Percentiles rank a stretch among this genome's conserved stretches.
Evolutionary conservation across 441 rosid species (phyloP).

Genomic region (Brassica hybrid): DNA sequence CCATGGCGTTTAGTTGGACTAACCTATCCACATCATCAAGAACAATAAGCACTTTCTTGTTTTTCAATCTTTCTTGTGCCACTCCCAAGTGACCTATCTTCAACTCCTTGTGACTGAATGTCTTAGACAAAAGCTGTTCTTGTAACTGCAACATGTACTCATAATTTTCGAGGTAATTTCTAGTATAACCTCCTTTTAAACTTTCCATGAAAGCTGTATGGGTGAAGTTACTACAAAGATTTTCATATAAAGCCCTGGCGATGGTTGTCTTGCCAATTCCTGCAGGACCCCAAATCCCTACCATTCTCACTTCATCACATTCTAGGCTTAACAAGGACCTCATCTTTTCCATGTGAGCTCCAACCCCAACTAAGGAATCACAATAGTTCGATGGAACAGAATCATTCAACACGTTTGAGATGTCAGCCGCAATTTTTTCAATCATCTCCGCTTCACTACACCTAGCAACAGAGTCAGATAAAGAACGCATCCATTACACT

Average conservation of each 20-base stretch:
- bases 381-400: background rate
- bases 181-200: background rate
- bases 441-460: background rate
- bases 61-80: background rate
- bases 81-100: background rate
- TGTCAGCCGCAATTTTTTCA: background rate
- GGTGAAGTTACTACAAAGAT: background rate
- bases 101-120: background rate
- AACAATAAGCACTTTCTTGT: background rate
- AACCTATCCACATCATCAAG: background rate
- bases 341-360: background rate
- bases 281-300: background rate
- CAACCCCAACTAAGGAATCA: background rate
- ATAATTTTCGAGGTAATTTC: background rate
- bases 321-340: background rate
- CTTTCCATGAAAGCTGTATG: background rate
- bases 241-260: background rate
- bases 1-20: background rate
- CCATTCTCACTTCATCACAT: constrained; percentile 8
- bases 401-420: background rate
- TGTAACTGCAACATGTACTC: background rate
- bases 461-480: background rate
- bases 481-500: background rate
- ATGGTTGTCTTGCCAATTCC: background rate
- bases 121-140: background rate